phyloP scores from a whole-genome alignment of 2,329 filamentous ascomycete genomes.

The Diaporthe citriasiana region DNA sequence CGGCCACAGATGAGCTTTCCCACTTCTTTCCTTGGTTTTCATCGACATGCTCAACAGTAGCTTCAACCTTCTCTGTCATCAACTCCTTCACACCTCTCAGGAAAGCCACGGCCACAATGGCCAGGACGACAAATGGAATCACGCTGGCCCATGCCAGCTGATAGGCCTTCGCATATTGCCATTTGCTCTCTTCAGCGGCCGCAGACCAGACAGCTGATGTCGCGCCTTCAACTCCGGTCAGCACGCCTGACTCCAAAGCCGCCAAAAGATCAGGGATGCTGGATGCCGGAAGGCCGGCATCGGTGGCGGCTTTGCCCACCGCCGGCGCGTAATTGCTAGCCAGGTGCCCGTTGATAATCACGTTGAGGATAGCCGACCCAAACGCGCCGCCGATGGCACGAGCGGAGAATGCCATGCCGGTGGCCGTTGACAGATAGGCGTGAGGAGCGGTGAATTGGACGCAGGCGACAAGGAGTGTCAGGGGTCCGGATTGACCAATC shows the following conservation, averaged over 20 bases:
- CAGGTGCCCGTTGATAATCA: slow-evolving; percentile 65
- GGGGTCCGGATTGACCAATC: slow-evolving; percentile 63
- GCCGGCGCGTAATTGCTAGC: slow-evolving; percentile 55
- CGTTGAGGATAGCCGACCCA: slow-evolving; percentile 65
- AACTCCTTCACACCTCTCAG: slow-evolving; percentile 64
- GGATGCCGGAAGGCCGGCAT: slow-evolving; percentile 57
- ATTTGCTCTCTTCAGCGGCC: slow-evolving; percentile 56
- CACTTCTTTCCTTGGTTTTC: background rate
- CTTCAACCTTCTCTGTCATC: slow-evolving; percentile 68
- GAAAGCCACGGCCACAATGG: slow-evolving; percentile 58
- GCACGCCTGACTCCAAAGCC: slow-evolving; percentile 54
- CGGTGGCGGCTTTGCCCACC: slow-evolving; percentile 57
- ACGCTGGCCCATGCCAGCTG: slow-evolving; percentile 64
- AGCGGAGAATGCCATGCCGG: slow-evolving; percentile 66
- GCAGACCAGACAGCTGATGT: slow-evolving; percentile 55
- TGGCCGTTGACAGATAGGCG: slow-evolving; percentile 65
- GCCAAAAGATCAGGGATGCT: slow-evolving; percentile 55
- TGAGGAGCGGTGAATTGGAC: slow-evolving; percentile 68
- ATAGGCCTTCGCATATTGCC: slow-evolving; percentile 63
- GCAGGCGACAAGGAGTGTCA: slow-evolving; percentile 63
- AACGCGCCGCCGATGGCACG: slow-evolving; percentile 67
- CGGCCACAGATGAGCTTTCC: slow-evolving; percentile 8
- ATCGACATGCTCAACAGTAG: slow-evolving; percentile 59
- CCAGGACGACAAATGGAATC: slow-evolving; percentile 66
- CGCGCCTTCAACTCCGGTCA: slow-evolving; percentile 53